phyloP scores from a whole-genome alignment of 108 stramenopile genomes.

The Nitzschia sp. region DNA sequence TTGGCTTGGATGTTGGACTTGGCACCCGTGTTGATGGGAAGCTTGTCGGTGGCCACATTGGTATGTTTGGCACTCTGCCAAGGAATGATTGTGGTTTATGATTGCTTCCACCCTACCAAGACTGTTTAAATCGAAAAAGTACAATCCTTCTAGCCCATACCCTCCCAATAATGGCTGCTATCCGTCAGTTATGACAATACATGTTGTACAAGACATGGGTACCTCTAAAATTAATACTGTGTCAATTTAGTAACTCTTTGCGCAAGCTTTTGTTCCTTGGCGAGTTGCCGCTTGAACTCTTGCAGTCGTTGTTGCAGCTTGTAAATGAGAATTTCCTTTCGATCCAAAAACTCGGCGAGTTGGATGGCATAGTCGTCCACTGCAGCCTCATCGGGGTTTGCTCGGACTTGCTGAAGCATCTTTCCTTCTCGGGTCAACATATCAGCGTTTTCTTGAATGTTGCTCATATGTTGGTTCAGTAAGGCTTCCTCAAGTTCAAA shows the following conservation, averaged over 20 bases:
- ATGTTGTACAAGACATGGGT: too few relatives aligned
- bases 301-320: slow-evolving; percentile 61
- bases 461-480: slow-evolving; percentile 92
- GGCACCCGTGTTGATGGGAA: slow-evolving; percentile 8
- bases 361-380: slow-evolving; percentile 89
- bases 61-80: slow-evolving; percentile 20
- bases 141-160: too few relatives aligned
- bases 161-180: too few relatives aligned
- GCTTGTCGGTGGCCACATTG: neutral
- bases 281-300: slow-evolving; percentile 45
- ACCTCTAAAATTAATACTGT: slow-evolving; percentile 17
- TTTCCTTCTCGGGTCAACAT: slow-evolving; percentile 90
- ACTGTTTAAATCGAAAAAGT: too few relatives aligned
- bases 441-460: slow-evolving; percentile 89
- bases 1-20: slow-evolving; percentile 1
- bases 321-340: slow-evolving; percentile 74
- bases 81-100: slow-evolving; percentile 25
- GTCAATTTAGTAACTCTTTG: slow-evolving; percentile 19
- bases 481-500: slow-evolving; percentile 95
- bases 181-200: too few relatives aligned
- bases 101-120: neutral
- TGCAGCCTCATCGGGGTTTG: slow-evolving; percentile 17
- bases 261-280: slow-evolving; percentile 23
- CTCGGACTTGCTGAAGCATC: slow-evolving; percentile 83
- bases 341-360: slow-evolving; percentile 84